Evolutionary conservation across 1,284 basidiomycete species (phyloP), one percentile per base, ranked within the genome.

Genomic region (Vanrija sp.): DNA sequence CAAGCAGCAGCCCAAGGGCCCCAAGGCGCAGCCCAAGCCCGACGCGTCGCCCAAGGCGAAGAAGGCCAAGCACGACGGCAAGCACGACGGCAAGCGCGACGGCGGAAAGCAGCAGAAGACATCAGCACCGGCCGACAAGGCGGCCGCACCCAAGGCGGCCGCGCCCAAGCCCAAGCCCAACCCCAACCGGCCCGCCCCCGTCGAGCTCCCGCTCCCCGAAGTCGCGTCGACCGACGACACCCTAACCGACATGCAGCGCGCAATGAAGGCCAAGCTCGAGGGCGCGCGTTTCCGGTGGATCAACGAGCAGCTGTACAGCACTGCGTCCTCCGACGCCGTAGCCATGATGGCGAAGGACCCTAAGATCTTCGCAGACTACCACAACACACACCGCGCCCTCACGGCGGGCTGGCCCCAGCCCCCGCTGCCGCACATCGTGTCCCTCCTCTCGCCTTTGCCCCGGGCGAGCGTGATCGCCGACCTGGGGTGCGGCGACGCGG

Each of bases 401-500:
- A 90, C 94, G 4, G 82, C 86, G 49, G 84, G 85, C 3, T 97
- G 93, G 93, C 93, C 93, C 0, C 84, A 83, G 2, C 94, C 95
- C 65, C 93, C 93, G 1, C 85, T 95, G 20, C 79, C 86, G 27
- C 81, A 88, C 69, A 90, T 92, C 69, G 82, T 87, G 47, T 83
- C 9, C 73, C 78, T 23, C 19, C 83, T 75, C 46, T 51, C 83
- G 1, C 78, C 80, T 1, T 85, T 85, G 59, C 83, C 88, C 6
- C 53, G 78, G 18, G 81, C 80, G 51, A 85, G 86, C 0, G 78
- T 98, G 55, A 84, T 99, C 45, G 92, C 85, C 20, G 96, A 99
- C 75, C 79, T 98, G 20, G 96, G 96, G 7, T 98, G 94, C 62
- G 96, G 96, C 14, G 93, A 98, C 68, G 96, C 92, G 12, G 83